Percentiles rank a stretch among this genome's conserved stretches.
Conservation (phyloP, 2,329 filamentous ascomycete genomes). For the Aspergillus jensenii region DNA sequence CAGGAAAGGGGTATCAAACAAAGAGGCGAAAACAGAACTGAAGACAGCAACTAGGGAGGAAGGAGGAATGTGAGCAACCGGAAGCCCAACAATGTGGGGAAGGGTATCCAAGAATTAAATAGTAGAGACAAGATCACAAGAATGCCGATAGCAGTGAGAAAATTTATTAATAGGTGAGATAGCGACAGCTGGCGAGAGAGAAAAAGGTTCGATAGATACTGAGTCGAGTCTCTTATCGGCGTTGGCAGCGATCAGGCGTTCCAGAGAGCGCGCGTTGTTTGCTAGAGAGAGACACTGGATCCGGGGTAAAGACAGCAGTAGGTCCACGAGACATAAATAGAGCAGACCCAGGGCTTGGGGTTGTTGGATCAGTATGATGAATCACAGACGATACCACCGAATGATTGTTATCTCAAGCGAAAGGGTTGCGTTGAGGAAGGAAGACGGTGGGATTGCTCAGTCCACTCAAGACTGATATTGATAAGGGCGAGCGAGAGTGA, state of each 20-base stretch:
- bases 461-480: conserved; percentile 1
- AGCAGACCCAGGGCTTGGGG: background rate
- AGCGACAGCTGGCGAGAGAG: background rate
- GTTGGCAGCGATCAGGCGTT: conserved; percentile 2
- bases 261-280: background rate
- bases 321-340: background rate
- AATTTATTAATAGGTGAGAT: conserved; percentile 3
- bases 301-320: conserved; percentile 12
- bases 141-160: background rate
- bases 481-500: background rate
- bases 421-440: conserved; percentile 7
- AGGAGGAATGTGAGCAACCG: conserved; percentile 2
- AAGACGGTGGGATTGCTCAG: conserved; percentile 11
- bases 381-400: background rate
- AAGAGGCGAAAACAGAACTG: background rate
- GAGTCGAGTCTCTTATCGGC: background rate
- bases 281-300: conserved; percentile 1
- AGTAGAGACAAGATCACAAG: background rate
- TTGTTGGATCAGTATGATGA: background rate
- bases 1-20: background rate
- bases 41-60: conserved; percentile 1
- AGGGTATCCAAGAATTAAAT: conserved; percentile 1
- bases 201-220: background rate
- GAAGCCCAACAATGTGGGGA: conserved; percentile 1
- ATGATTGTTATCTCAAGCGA: conserved; percentile 1